Percentiles rank a stretch among this genome's conserved stretches.
Evolutionary conservation across 495 filamentous ascomycete genomes (phyloP).

Genomic region (Xylaria intraflava): DNA sequence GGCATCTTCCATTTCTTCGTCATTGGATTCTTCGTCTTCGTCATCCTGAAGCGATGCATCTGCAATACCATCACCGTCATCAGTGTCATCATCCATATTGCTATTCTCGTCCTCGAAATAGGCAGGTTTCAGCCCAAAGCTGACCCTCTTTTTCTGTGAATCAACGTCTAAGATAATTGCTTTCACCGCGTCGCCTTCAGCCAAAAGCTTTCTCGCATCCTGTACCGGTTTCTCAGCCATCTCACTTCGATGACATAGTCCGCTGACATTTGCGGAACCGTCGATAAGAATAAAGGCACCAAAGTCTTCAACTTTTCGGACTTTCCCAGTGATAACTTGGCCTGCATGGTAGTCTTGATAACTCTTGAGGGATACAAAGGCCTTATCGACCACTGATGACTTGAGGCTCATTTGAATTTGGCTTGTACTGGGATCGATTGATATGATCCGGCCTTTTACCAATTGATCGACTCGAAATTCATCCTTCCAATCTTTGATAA

Average conservation of each 20-base stretch:
- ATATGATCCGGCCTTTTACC: constrained; percentile 75
- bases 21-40: constrained; percentile 36
- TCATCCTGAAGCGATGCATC: constrained; percentile 38
- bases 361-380: constrained; percentile 61
- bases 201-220: constrained; percentile 76
- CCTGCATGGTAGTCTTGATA: constrained; percentile 70
- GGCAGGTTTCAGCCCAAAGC: constrained; percentile 84
- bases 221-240: constrained; percentile 76
- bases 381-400: constrained; percentile 69
- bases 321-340: constrained; percentile 76
- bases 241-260: constrained; percentile 83
- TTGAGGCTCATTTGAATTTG: constrained; percentile 83
- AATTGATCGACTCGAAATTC: constrained; percentile 78
- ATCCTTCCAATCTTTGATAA: constrained; percentile 94
- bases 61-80: constrained; percentile 42
- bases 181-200: constrained; percentile 84
- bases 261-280: constrained; percentile 75
- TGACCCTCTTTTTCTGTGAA: constrained; percentile 62
- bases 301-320: constrained; percentile 89
- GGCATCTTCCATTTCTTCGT: constrained; percentile 42
- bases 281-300: constrained; percentile 92
- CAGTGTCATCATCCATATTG: constrained; percentile 44
- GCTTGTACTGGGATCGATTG: constrained; percentile 54
- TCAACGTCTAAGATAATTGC: constrained; percentile 80
- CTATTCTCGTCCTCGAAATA: constrained; percentile 64